Evolutionary conservation across 352 stramenopile genomes (phyloP).

Genomic region (Phytophthora pini): DNA sequence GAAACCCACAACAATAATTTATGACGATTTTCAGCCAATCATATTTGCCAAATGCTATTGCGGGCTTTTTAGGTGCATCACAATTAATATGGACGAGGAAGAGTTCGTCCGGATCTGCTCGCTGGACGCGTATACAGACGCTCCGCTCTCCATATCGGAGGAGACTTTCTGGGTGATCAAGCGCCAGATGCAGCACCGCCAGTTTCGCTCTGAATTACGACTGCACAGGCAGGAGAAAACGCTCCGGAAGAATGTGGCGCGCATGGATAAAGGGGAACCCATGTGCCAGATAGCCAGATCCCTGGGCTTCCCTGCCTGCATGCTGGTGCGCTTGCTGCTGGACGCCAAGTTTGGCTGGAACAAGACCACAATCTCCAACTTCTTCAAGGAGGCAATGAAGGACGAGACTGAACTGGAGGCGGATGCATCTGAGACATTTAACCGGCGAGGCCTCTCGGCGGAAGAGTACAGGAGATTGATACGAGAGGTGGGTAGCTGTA

Average conservation of each 20-base stretch:
- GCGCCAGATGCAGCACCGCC: constrained; percentile 55
- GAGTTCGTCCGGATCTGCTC: constrained; percentile 60
- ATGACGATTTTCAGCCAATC: constrained; percentile 20
- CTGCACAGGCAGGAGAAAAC: constrained; percentile 67
- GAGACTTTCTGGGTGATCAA: constrained; percentile 69
- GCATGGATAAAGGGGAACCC: constrained; percentile 38
- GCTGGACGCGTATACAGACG: constrained; percentile 30
- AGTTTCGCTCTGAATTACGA: constrained; percentile 50
- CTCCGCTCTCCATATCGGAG: constrained; percentile 47
- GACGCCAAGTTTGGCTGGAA: constrained; percentile 61
- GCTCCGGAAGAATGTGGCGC: constrained; percentile 58
- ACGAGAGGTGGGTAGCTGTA: constrained; percentile 26
- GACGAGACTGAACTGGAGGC: constrained; percentile 21
- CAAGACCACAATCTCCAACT: constrained; percentile 72
- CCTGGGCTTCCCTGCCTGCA: constrained; percentile 69
- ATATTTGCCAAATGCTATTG: not conserved
- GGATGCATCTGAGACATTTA: not conserved
- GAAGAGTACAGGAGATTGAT: constrained; percentile 40
- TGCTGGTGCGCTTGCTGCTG: constrained; percentile 69
- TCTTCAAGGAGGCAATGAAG: constrained; percentile 63
- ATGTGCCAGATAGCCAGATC: constrained; percentile 51
- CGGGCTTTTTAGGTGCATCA: not conserved
- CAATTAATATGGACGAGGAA: constrained; percentile 48
- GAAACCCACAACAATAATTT: constrained; percentile 25
- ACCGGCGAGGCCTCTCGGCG: constrained; percentile 33